These are phyloP conservation scores for Cucurbita moschata DNA, from an alignment of 306 rosid genomes.

Conservation along the genomic window DNA sequence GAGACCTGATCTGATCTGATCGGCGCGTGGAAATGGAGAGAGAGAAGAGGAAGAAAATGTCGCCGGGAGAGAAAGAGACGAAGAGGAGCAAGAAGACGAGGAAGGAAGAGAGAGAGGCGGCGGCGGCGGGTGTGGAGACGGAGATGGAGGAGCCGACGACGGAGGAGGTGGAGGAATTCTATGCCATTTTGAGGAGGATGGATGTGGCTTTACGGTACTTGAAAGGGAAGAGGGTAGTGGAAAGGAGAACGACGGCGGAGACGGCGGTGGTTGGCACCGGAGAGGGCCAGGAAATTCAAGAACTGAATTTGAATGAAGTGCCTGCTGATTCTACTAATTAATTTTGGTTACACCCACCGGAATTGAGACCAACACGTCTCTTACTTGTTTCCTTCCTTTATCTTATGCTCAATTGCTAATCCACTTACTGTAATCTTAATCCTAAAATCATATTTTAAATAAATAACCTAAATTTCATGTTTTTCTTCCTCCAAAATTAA, in stretches of 20 bases:
- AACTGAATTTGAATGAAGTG: not conserved
- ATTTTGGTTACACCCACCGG: not conserved
- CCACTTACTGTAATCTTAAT: not conserved
- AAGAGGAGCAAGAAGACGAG: slow-evolving; percentile 14
- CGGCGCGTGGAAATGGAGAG: not conserved
- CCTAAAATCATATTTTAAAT: not conserved
- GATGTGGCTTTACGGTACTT: slow-evolving; percentile 50
- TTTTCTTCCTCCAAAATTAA: too few relatives aligned
- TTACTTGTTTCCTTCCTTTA: not conserved
- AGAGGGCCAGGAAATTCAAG: not conserved
- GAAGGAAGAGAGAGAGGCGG: not conserved
- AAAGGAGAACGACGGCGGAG: not conserved
- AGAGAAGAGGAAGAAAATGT: not conserved
- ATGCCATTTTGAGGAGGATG: slow-evolving; percentile 58
- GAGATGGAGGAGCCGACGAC: not conserved
- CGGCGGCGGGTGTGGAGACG: not conserved
- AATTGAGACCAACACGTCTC: not conserved
- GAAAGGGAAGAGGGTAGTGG: slow-evolving; percentile 1
- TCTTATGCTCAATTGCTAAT: not conserved
- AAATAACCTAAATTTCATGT: not conserved
- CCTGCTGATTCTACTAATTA: not conserved
- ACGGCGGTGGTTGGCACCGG: not conserved
- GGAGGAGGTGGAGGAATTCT: slow-evolving; percentile 44
- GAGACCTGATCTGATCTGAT: not conserved
- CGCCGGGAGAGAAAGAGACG: slow-evolving; percentile 15